A percentile compares a stretch with the other conserved stretches of the same genome.
phyloP scores from a whole-genome alignment of 2,329 filamentous ascomycete species.

The Seiridium cupressi region DNA sequence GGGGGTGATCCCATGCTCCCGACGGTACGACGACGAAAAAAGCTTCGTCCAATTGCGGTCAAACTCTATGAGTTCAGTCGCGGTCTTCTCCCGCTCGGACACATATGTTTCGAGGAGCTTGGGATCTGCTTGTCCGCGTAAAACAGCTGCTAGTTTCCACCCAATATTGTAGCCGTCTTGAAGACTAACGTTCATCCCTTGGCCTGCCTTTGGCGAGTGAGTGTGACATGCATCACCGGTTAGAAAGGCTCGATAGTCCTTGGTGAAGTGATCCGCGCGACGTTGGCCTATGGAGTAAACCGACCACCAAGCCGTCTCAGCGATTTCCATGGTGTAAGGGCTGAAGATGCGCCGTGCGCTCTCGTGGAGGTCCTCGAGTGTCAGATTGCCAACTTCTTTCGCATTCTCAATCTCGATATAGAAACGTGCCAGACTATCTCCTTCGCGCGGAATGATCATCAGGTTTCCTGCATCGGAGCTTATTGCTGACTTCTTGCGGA shows the following conservation, averaged over 20 bases:
- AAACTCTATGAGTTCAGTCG: conserved; percentile 59
- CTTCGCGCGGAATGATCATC: conserved; percentile 62
- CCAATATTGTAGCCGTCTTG: conserved; percentile 64
- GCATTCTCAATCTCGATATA: conserved; percentile 58
- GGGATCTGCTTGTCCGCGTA: conserved; percentile 40
- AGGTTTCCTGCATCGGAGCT: conserved; percentile 54
- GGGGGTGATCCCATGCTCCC: conserved; percentile 36
- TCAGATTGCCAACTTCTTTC: conserved; percentile 46
- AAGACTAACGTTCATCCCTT: conserved; percentile 60
- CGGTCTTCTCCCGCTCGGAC: conserved; percentile 49
- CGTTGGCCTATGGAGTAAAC: conserved; percentile 63
- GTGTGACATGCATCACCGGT: conserved; percentile 66
- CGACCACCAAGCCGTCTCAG: conserved; percentile 60
- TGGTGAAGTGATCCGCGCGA: conserved; percentile 57
- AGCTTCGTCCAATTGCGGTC: conserved; percentile 53
- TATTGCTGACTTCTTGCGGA: conserved; percentile 54
- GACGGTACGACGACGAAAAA: conserved; percentile 43
- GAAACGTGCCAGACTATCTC: conserved; percentile 55
- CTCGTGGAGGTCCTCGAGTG: conserved; percentile 49
- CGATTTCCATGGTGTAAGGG: conserved; percentile 53
- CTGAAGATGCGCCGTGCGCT: conserved; percentile 50
- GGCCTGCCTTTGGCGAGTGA: conserved; percentile 64
- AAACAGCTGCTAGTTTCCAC: conserved; percentile 54
- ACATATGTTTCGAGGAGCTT: conserved; percentile 52
- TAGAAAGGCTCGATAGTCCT: conserved; percentile 56